Evolutionary conservation across 2,329 filamentous ascomycete genomes (phyloP).

Genomic region (Cladorrhinum sp.): DNA sequence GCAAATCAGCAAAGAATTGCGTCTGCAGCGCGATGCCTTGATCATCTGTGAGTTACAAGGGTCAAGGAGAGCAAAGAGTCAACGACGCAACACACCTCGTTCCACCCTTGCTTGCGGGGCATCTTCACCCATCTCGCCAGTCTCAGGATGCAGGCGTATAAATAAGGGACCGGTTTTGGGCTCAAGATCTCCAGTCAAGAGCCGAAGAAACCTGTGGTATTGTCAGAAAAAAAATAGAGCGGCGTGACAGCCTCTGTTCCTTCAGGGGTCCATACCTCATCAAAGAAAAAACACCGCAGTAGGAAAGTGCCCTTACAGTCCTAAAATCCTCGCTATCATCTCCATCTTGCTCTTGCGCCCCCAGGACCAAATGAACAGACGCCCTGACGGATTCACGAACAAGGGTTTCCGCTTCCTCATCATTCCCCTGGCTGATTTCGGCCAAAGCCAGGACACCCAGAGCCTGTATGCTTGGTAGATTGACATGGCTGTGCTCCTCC

Average conservation of each 20-base stretch:
- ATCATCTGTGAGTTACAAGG: not conserved
- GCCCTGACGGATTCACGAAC: constrained; percentile 21
- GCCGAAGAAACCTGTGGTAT: constrained; percentile 18
- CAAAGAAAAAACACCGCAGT: constrained; percentile 26
- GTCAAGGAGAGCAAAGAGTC: not conserved
- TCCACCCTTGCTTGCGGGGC: constrained; percentile 21
- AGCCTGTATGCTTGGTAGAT: constrained; percentile 25
- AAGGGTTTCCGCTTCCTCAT: constrained; percentile 24
- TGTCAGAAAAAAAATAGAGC: not conserved
- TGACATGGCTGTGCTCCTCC: constrained; percentile 12
- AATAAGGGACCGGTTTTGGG: constrained; percentile 25
- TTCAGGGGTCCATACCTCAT: constrained; percentile 18
- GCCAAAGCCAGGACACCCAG: constrained; percentile 23
- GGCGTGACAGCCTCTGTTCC: not conserved
- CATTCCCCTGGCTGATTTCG: constrained; percentile 24
- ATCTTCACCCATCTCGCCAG: constrained; percentile 20
- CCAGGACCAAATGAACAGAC: constrained; percentile 19
- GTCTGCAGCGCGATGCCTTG: constrained; percentile 25
- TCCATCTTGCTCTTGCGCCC: constrained; percentile 3
- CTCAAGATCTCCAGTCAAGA: constrained; percentile 27
- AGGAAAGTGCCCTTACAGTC: constrained; percentile 19
- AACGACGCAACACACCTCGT: constrained; percentile 19
- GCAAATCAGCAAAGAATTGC: constrained; percentile 24
- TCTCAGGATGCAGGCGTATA: constrained; percentile 21
- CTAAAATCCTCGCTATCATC: constrained; percentile 15